Conservation (phyloP, 2,329 filamentous ascomycete genomes). For the Diatrype stigma region DNA sequence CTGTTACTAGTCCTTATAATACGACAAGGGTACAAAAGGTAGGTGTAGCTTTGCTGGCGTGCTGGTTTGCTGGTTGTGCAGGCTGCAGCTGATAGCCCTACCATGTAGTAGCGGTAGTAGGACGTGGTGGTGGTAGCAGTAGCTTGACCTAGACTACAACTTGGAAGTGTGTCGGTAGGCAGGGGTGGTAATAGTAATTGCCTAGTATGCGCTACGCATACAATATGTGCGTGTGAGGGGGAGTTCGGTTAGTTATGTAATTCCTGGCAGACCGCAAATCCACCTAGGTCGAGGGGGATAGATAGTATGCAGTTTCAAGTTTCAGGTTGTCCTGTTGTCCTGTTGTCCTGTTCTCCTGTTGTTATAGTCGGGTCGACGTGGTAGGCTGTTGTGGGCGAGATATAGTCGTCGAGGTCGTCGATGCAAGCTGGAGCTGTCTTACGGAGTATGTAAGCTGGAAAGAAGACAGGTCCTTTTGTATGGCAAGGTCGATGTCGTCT, state of each 20-base stretch:
- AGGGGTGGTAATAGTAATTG: conserved; percentile 1
- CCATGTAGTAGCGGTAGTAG: not conserved
- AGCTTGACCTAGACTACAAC: not conserved
- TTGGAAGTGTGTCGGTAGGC: too few species aligned
- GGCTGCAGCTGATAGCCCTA: not conserved
- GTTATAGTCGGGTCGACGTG: too few species aligned
- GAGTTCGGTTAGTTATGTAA: not conserved
- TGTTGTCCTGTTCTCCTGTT: too few species aligned
- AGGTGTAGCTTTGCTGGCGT: not conserved
- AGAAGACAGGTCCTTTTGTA: too few species aligned
- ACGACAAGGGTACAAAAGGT: not conserved
- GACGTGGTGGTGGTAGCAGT: not conserved
- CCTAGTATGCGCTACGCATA: not conserved
- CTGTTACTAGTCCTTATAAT: not conserved
- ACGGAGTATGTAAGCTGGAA: too few species aligned
- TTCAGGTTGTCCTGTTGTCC: too few species aligned
- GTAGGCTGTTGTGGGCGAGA: too few species aligned
- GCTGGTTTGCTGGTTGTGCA: not conserved
- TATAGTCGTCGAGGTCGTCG: too few species aligned
- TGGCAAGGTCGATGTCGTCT: not conserved
- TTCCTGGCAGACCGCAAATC: not conserved
- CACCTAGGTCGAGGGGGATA: not conserved
- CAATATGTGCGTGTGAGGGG: not conserved
- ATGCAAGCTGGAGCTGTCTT: too few species aligned
- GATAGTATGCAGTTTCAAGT: not conserved